phyloP scores from a whole-genome alignment of 2,329 filamentous ascomycete genomes.

The Ophidiomyces ophidiicola region DNA sequence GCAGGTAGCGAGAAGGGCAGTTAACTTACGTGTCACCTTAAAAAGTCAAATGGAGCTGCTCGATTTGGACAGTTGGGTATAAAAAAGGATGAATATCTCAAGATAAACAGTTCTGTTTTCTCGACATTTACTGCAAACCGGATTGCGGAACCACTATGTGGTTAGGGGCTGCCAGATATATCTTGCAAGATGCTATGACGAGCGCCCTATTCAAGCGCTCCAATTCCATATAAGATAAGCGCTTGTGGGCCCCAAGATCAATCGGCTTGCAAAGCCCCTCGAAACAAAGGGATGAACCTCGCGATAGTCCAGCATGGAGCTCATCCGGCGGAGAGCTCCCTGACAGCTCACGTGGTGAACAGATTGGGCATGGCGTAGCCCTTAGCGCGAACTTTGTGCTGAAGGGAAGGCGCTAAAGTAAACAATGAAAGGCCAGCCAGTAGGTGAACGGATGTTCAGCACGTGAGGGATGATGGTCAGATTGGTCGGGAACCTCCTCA shows the following conservation, averaged over 20 bases:
- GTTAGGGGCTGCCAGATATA: not conserved
- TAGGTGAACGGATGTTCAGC: conserved; percentile 4
- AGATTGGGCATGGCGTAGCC: conserved; percentile 5
- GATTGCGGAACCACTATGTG: not conserved
- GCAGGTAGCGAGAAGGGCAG: conserved; percentile 2
- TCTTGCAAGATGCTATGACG: not conserved
- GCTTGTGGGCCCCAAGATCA: not conserved
- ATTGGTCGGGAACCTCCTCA: too few species aligned
- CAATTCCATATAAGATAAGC: not conserved
- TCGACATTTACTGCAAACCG: not conserved
- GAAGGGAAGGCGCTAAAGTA: not conserved
- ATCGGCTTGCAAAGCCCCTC: not conserved
- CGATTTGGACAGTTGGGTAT: not conserved
- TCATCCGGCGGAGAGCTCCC: conserved; percentile 1
- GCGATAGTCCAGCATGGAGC: not conserved
- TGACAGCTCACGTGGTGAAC: conserved; percentile 4
- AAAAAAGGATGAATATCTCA: not conserved
- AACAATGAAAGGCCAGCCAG: conserved; percentile 2
- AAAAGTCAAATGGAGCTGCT: conserved; percentile 5
- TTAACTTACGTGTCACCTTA: conserved; percentile 8
- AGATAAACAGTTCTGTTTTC: not conserved
- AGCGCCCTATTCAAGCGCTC: not conserved
- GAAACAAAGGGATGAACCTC: conserved; percentile 4
- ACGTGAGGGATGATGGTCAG: not conserved
- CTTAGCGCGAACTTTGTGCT: conserved; percentile 8